A percentile compares a stretch with the other conserved stretches of the same genome.
Conservation (phyloP, 495 filamentous ascomycete species). For the Podospora appendiculata region DNA sequence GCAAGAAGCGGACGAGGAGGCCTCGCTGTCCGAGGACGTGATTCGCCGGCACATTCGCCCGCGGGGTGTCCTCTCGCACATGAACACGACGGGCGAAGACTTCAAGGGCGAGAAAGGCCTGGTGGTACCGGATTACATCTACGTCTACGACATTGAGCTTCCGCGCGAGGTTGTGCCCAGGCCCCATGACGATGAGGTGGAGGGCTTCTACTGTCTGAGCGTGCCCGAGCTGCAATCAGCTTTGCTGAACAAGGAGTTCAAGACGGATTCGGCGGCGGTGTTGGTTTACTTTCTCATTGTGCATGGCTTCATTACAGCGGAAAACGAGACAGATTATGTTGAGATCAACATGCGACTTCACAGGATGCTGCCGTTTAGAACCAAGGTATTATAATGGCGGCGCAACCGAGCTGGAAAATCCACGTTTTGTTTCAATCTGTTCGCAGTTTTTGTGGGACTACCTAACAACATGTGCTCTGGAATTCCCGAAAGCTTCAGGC, state of each 20-base stretch:
- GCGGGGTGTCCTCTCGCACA: slow-evolving; percentile 34
- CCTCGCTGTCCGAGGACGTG: slow-evolving; percentile 30
- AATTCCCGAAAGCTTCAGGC: too few species aligned
- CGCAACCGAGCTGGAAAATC: too few species aligned
- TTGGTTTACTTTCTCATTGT: slow-evolving; percentile 48
- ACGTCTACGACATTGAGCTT: slow-evolving; percentile 44
- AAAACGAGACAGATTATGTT: slow-evolving; percentile 42
- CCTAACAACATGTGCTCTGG: too few species aligned
- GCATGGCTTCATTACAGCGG: slow-evolving; percentile 43
- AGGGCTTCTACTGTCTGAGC: slow-evolving; percentile 39
- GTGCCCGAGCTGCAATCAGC: slow-evolving; percentile 38
- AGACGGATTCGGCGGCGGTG: slow-evolving; percentile 42
- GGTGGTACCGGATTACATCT: slow-evolving; percentile 37
- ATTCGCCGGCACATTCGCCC: slow-evolving; percentile 20
- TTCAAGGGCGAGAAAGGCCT: slow-evolving; percentile 47
- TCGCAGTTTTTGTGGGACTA: too few species aligned
- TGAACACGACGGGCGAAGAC: slow-evolving; percentile 22
- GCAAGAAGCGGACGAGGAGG: slow-evolving; percentile 48
- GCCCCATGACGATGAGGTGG: slow-evolving; percentile 47
- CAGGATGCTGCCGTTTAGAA: slow-evolving; percentile 32
- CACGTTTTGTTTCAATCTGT: too few species aligned
- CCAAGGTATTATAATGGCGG: neutral
- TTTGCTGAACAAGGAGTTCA: slow-evolving; percentile 42
- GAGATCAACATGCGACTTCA: slow-evolving; percentile 43
- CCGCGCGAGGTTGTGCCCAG: slow-evolving; percentile 24